A percentile compares a stretch with the other conserved stretches of the same genome.
Evolutionary conservation across 805 yeast species (phyloP).

Genomic region (Candida krabiensis): DNA sequence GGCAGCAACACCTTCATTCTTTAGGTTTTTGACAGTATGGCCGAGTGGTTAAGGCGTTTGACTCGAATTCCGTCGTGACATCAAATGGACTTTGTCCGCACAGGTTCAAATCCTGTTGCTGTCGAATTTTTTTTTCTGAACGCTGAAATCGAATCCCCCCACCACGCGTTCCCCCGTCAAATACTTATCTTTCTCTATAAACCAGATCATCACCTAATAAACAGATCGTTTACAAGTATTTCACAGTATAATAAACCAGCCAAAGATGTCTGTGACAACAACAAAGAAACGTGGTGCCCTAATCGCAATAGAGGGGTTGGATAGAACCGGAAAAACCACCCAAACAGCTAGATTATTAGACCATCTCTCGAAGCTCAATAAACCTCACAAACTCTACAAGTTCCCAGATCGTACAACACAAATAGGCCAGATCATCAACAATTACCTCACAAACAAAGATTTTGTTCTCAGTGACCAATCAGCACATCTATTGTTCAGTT

Average conservation of each 20-base stretch:
- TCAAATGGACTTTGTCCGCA: constrained; percentile 60
- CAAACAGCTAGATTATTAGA: constrained; percentile 53
- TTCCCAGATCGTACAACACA: constrained; percentile 88
- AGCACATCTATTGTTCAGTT: constrained; percentile 84
- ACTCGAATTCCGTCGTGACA: constrained; percentile 32
- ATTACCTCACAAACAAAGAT: constrained; percentile 56
- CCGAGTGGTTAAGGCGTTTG: constrained; percentile 44
- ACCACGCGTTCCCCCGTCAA: no score
- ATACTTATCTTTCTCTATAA: no score
- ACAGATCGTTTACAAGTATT: no score
- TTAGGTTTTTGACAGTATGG: constrained; percentile 32
- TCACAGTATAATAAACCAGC: no score
- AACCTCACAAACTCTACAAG: constrained; percentile 54
- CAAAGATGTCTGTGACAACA: no score
- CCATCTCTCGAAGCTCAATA: constrained; percentile 25
- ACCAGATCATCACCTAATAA: no score
- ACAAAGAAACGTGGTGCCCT: constrained; percentile 58
- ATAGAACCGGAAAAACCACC: constrained; percentile 92
- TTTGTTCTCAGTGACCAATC: constrained; percentile 69
- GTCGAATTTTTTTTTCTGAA: constrained; percentile 38
- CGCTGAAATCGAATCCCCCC: no score
- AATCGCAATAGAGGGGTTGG: constrained; percentile 88
- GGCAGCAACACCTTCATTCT: no score
- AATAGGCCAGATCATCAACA: constrained; percentile 76
- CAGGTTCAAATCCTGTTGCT: constrained; percentile 66